Evolutionary conservation across 169 alveolate genomes (phyloP).

Genomic region (Eimeria acervulina): DNA sequence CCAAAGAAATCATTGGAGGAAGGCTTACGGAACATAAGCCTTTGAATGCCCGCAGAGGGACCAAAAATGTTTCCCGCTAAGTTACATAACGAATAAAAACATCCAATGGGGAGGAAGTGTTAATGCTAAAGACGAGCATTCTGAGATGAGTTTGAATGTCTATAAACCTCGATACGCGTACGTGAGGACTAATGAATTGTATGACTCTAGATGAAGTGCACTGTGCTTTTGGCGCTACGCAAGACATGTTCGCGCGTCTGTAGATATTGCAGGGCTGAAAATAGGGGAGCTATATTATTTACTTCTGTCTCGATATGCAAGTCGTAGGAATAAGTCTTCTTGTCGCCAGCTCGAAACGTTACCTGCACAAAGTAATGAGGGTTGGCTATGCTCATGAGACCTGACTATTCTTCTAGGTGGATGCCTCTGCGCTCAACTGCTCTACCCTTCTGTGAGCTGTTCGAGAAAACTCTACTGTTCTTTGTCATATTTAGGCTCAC

Average conservation of each 20-base stretch:
- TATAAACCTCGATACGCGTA: background rate
- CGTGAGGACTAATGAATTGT: background rate
- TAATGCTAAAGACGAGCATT: background rate
- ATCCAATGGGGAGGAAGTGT: background rate
- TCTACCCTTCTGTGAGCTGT: background rate
- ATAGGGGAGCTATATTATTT: background rate
- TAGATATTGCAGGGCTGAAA: background rate
- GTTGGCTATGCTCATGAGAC: background rate
- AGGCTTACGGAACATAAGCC: conserved; percentile 74
- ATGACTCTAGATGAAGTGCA: background rate
- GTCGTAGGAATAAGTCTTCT: conserved; percentile 46
- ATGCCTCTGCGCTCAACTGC: background rate
- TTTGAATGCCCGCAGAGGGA: conserved; percentile 81
- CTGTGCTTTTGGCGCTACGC: background rate
- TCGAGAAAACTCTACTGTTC: background rate
- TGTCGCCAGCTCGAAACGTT: conserved; percentile 64
- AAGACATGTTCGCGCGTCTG: background rate
- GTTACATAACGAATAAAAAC: background rate
- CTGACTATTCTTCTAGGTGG: background rate
- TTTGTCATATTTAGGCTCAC: conserved; percentile 3
- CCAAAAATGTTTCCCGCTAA: conserved; percentile 81
- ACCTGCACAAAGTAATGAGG: conserved; percentile 21
- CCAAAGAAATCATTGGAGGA: conserved; percentile 62
- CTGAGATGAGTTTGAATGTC: background rate
- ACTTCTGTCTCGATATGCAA: conserved; percentile 66